phyloP scores from a whole-genome alignment of 352 stramenopile genomes.

The Achlya hypogyna region DNA sequence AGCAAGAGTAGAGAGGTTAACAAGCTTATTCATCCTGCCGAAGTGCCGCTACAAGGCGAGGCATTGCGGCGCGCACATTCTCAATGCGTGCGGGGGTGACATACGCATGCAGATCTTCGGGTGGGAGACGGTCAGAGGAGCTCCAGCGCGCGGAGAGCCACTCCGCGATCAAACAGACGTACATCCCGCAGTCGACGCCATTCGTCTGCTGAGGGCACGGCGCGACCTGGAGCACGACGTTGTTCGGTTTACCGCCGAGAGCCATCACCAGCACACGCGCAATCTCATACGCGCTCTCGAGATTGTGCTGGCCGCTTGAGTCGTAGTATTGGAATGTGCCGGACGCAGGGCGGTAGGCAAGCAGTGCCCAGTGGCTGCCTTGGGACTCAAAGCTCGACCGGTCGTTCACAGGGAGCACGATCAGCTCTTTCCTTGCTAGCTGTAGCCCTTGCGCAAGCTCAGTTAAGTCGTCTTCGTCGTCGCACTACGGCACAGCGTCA shows the following conservation, averaged over 20 bases:
- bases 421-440: conserved; percentile 33
- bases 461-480: conserved; percentile 65
- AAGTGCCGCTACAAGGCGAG: conserved; percentile 21
- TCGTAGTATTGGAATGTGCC: conserved; percentile 57
- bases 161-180: conserved; percentile 57
- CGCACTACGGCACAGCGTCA: conserved; percentile 27
- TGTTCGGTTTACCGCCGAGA: conserved; percentile 21
- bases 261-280: conserved; percentile 35
- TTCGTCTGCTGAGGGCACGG: conserved; percentile 64
- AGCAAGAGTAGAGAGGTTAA: neutral
- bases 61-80: conserved; percentile 38
- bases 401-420: conserved; percentile 62
- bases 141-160: conserved; percentile 26
- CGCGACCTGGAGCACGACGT: conserved; percentile 23
- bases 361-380: conserved; percentile 69
- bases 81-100: conserved; percentile 43
- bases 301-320: conserved; percentile 58
- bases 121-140: conserved; percentile 20
- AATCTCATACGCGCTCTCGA: conserved; percentile 34
- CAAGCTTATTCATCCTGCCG: neutral
- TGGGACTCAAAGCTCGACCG: conserved; percentile 42
- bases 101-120: conserved; percentile 30
- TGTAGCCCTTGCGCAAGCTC: conserved; percentile 44
- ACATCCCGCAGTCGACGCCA: conserved; percentile 75
- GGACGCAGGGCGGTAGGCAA: conserved; percentile 31